phyloP scores from a whole-genome alignment of 2,329 filamentous ascomycete genomes.

The Aureobasidium mangrovei region DNA sequence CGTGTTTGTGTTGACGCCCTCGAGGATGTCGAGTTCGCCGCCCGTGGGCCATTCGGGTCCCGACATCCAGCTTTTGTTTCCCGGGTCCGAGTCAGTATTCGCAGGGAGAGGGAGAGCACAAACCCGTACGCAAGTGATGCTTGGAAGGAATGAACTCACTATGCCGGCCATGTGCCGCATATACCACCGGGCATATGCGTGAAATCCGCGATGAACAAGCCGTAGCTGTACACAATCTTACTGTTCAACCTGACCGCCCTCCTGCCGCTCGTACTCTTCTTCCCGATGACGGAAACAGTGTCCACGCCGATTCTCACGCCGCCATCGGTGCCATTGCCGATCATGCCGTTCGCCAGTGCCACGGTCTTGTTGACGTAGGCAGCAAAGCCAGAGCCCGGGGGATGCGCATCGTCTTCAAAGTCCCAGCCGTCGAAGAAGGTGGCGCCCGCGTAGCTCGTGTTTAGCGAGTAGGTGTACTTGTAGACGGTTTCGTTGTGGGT shows the following conservation, averaged over 20 bases:
- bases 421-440: not conserved
- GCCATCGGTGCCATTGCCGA: not conserved
- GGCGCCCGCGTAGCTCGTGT: not conserved
- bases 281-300: not conserved
- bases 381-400: not conserved
- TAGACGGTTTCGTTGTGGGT: not conserved
- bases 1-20: not conserved
- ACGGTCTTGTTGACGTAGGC: not conserved
- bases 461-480: not conserved
- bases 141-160: not conserved
- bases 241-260: constrained; percentile 33
- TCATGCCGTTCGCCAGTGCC: not conserved
- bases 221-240: constrained; percentile 35
- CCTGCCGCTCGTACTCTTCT: not conserved
- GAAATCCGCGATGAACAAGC: constrained; percentile 38
- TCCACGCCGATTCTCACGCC: not conserved
- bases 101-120: not conserved
- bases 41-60: not conserved
- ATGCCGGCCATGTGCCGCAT: constrained; percentile 41
- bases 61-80: not conserved
- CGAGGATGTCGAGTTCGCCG: constrained; percentile 1
- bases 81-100: not conserved
- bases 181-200: constrained; percentile 38
- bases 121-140: not conserved
- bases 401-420: not conserved